These are phyloP conservation scores for Ganoderma lucidum DNA, from an alignment of 1,284 basidiomycete species.

Conservation along the genomic window DNA sequence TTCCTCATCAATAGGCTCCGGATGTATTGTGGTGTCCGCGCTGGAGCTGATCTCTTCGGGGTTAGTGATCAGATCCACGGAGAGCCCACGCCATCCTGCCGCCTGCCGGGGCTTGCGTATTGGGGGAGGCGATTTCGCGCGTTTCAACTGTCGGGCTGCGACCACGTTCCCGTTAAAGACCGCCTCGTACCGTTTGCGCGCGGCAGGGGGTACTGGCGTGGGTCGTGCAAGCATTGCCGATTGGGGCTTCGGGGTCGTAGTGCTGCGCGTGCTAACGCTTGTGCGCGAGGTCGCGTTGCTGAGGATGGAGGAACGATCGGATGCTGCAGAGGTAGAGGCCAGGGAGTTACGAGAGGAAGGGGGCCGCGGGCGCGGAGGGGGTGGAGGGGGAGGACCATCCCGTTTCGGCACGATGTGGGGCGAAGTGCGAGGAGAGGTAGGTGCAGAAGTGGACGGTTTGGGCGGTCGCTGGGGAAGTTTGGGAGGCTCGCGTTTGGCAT, in stretches of 20 bases:
- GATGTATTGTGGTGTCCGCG: constrained; percentile 32
- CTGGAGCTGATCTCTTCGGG: constrained; percentile 43
- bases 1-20: constrained; percentile 45
- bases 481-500: constrained; percentile 50
- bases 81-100: constrained; percentile 79
- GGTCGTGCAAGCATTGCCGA: constrained; percentile 51
- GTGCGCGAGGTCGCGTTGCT: constrained; percentile 60
- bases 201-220: constrained; percentile 70
- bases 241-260: constrained; percentile 35
- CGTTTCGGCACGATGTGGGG: constrained; percentile 33
- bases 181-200: constrained; percentile 69
- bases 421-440: constrained; percentile 33
- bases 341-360: constrained; percentile 38
- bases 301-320: constrained; percentile 69
- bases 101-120: constrained; percentile 61
- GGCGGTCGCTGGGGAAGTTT: constrained; percentile 61
- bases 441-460: constrained; percentile 32
- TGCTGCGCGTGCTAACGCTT: constrained; percentile 47
- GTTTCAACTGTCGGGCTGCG: constrained; percentile 50
- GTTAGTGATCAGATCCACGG: constrained; percentile 72
- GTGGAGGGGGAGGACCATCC: constrained; percentile 35
- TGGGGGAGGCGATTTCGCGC: constrained; percentile 39
- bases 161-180: constrained; percentile 68
- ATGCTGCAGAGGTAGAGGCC: constrained; percentile 42
- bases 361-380: constrained; percentile 31